Percentiles rank a stretch among this genome's conserved stretches.
These are phyloP conservation scores for Parachlorella kessleri DNA, from an alignment of 139 green algal genomes.

Conservation along the genomic window DNA sequence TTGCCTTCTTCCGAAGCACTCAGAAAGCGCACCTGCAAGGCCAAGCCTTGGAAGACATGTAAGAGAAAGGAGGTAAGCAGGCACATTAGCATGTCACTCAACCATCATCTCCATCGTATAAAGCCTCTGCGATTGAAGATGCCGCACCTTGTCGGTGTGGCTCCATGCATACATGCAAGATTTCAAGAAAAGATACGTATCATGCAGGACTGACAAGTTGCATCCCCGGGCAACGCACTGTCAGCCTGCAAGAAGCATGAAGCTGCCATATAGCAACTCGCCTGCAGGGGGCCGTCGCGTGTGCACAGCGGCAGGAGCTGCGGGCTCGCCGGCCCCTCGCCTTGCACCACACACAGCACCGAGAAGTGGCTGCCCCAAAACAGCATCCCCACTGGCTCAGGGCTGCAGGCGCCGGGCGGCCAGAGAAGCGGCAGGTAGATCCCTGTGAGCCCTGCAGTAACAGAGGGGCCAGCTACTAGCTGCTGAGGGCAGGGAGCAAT, in stretches of 20 bases:
- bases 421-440: conserved; percentile 24
- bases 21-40: conserved; percentile 17
- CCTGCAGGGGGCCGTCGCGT: conserved; percentile 7
- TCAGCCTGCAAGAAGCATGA: neutral
- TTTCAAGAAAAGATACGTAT: neutral
- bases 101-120: neutral
- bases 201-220: neutral
- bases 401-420: neutral
- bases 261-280: neutral
- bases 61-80: no score
- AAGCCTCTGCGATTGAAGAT: no score
- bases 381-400: neutral
- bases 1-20: neutral
- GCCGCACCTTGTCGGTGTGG: neutral
- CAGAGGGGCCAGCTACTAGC: no score
- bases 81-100: neutral
- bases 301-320: conserved; percentile 30
- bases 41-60: neutral
- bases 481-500: no score
- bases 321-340: conserved; percentile 16
- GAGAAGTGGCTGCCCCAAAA: conserved; percentile 23
- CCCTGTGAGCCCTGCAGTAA: conserved; percentile 4
- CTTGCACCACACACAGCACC: conserved; percentile 16
- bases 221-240: neutral
- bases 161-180: neutral